Conservation (phyloP, 768 basidiomycete species). For the Psilocybe subaeruginosa region DNA sequence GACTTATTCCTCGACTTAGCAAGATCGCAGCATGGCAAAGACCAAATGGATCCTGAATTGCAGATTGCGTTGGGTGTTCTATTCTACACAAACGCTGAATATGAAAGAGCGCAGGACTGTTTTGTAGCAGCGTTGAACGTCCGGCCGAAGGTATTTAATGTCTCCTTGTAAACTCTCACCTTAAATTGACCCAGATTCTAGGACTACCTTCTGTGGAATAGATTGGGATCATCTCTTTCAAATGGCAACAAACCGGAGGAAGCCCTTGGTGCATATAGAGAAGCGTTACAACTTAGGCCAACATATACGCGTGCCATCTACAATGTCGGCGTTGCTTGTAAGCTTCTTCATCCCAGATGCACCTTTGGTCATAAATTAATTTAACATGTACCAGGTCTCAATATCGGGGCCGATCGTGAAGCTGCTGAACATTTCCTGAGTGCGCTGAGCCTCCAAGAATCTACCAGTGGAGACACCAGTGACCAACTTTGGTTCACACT, state of each 20-base stretch:
- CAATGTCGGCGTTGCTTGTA: conserved; percentile 97
- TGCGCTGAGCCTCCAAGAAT: conserved; percentile 79
- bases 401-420: conserved; percentile 94
- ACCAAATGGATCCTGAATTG: conserved; percentile 82
- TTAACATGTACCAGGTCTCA: conserved; percentile 64
- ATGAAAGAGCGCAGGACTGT: conserved; percentile 90
- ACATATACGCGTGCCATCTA: conserved; percentile 98
- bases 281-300: conserved; percentile 88
- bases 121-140: conserved; percentile 86
- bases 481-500: conserved; percentile 92
- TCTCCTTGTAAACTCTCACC: not conserved
- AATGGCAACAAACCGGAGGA: conserved; percentile 96
- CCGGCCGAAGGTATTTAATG: conserved; percentile 57
- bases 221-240: conserved; percentile 91
- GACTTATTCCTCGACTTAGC: conserved; percentile 85
- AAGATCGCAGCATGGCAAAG: conserved; percentile 75
- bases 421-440: conserved; percentile 95
- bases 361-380: not conserved
- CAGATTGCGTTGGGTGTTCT: conserved; percentile 93
- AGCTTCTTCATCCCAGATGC: conserved; percentile 32
- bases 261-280: conserved; percentile 86
- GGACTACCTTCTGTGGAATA: conserved; percentile 97
- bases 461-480: conserved; percentile 69
- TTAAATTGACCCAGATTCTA: conserved; percentile 27
- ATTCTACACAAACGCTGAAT: conserved; percentile 88